These are phyloP conservation scores for Sugiyamaella chiloensis DNA, from an alignment of 805 yeast genomes.

Conservation along the genomic window DNA sequence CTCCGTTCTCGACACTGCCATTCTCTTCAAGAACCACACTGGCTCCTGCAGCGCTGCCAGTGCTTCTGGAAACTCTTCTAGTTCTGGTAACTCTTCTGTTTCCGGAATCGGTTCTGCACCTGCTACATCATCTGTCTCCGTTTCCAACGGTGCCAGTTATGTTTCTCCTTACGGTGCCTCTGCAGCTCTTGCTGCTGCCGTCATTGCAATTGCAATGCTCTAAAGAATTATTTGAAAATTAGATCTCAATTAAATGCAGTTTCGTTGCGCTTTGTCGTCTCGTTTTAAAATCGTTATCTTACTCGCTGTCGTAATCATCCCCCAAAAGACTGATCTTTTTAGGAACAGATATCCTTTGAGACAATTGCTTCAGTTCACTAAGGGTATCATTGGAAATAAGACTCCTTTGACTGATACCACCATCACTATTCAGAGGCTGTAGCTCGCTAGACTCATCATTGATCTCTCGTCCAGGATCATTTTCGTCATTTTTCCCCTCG, in stretches of 20 bases:
- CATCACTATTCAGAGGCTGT: no score
- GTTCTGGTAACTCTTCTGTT: not conserved
- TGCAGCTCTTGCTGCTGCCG: not conserved
- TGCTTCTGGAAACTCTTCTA: not conserved
- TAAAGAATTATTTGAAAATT: no score
- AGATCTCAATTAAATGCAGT: not conserved
- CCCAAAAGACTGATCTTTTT: not conserved
- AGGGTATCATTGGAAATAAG: not conserved
- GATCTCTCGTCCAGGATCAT: not conserved
- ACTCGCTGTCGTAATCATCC: slow-evolving; percentile 1
- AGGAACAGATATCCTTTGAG: not conserved
- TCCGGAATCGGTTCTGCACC: not conserved
- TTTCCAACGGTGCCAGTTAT: not conserved
- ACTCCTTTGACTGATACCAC: no score
- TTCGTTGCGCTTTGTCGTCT: not conserved
- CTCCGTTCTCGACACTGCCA: slow-evolving; percentile 25
- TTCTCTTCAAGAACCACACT: slow-evolving; percentile 24
- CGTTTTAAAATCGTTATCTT: no score
- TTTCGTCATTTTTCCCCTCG: no score
- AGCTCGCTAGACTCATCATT: not conserved
- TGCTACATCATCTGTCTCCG: not conserved
- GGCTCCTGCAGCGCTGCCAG: slow-evolving; percentile 6
- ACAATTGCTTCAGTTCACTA: not conserved
- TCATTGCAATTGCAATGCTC: not conserved
- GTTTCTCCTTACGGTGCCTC: not conserved